Conservation (phyloP, 2,329 filamentous ascomycete genomes). For the Pleomassaria siparia region DNA sequence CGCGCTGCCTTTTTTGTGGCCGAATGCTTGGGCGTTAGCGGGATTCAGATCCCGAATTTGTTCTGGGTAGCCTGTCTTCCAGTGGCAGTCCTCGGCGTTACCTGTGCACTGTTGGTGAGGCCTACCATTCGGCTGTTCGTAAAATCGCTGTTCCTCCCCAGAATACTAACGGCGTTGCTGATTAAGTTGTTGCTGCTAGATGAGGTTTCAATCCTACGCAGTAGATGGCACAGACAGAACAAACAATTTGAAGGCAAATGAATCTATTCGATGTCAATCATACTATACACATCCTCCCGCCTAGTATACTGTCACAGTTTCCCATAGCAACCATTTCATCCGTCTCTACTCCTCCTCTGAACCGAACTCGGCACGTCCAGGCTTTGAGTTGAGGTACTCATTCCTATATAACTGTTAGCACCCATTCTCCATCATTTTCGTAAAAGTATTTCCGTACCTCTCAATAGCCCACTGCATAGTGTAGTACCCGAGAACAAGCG, state of each 20-base stretch:
- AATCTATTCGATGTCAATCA: conserved; percentile 9
- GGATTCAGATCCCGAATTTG: neutral
- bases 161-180: no score
- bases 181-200: no score
- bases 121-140: neutral
- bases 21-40: neutral
- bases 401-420: conserved; percentile 54
- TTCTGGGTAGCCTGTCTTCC: neutral
- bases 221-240: neutral
- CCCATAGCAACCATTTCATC: neutral
- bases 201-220: no score
- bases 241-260: conserved; percentile 4
- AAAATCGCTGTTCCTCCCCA: neutral
- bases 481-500: conserved; percentile 74
- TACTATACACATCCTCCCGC: conserved; percentile 8
- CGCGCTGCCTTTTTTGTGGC: neutral
- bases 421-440: neutral
- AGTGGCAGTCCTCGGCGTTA: neutral
- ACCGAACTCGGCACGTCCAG: conserved; percentile 57
- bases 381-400: conserved; percentile 76
- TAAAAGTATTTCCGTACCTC: conserved; percentile 59
- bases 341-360: conserved; percentile 34
- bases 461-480: conserved; percentile 85
- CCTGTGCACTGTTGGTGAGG: neutral
- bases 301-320: neutral